phyloP scores from a whole-genome alignment of 768 basidiomycete genomes.

The Lactarius sp. region DNA sequence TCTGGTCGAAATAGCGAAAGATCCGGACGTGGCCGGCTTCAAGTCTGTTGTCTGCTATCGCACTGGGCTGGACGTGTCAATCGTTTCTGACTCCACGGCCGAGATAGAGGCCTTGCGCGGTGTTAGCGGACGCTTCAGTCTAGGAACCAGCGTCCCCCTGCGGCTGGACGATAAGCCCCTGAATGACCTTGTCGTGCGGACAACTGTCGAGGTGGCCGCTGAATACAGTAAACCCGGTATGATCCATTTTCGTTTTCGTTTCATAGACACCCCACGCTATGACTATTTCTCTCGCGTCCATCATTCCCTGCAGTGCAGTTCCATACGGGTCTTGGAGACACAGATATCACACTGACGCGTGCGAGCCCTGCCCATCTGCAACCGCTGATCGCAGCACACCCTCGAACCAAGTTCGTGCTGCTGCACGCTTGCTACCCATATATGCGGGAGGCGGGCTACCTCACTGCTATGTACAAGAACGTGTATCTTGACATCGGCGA shows the following conservation, averaged over 20 bases:
- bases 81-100: constrained; percentile 28
- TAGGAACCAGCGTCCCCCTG: constrained; percentile 35
- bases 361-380: constrained; percentile 67
- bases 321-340: constrained; percentile 78
- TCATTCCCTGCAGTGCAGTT: constrained; percentile 57
- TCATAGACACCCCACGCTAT: no score
- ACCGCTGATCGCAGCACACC: constrained; percentile 58
- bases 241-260: background rate
- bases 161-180: constrained; percentile 56
- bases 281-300: background rate
- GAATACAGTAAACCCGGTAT: constrained; percentile 55
- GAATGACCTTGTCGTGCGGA: constrained; percentile 63
- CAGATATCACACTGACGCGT: constrained; percentile 53
- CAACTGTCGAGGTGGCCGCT: constrained; percentile 50
- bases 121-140: constrained; percentile 29
- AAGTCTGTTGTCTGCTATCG: constrained; percentile 78
- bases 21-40: constrained; percentile 56
- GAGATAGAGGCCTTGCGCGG: background rate
- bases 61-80: constrained; percentile 58
- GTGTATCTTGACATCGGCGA: constrained; percentile 80
- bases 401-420: constrained; percentile 57
- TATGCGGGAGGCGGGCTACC: constrained; percentile 72
- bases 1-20: constrained; percentile 30
- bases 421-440: constrained; percentile 77
- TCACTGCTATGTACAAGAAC: constrained; percentile 64